phyloP scores from a whole-genome alignment of 805 yeast genomes.

The Kregervanrija pseudodelftensis region DNA sequence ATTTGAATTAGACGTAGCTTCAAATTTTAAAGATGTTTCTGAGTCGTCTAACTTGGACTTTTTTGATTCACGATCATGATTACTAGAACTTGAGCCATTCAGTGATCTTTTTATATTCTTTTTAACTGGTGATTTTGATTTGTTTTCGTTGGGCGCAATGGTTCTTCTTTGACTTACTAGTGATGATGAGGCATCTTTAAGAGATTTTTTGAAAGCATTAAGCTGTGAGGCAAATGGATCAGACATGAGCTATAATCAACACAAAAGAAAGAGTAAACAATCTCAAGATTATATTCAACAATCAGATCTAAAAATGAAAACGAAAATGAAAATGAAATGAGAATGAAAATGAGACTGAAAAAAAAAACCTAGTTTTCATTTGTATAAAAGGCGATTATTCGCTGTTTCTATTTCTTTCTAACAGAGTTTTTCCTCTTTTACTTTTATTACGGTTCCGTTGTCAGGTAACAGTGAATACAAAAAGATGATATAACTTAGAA shows the following conservation, averaged over 20 bases:
- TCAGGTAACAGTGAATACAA: conserved; percentile 10
- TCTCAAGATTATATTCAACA: background rate
- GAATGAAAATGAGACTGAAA: background rate
- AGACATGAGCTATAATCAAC: conserved; percentile 15
- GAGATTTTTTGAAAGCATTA: conserved; percentile 57
- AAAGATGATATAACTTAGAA: background rate
- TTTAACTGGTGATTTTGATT: conserved; percentile 1
- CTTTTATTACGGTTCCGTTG: conserved; percentile 4
- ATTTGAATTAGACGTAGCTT: background rate
- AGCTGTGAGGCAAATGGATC: conserved; percentile 36
- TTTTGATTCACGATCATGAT: conserved; percentile 12
- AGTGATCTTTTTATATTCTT: conserved; percentile 7
- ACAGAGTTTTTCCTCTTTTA: background rate
- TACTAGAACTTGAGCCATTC: conserved; percentile 7
- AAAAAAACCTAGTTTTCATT: background rate
- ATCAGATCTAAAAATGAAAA: background rate
- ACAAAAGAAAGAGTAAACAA: background rate
- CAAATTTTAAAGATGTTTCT: no score
- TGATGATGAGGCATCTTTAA: conserved; percentile 25
- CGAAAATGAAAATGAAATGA: background rate
- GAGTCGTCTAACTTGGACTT: conserved; percentile 7
- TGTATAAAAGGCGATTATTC: background rate
- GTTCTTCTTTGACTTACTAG: no score
- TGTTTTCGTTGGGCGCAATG: background rate
- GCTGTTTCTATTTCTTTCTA: background rate